Base-by-base conservation (phyloP, 2,329 filamentous ascomycete genomes). In the Pseudogymnoascus sp. region DNA sequence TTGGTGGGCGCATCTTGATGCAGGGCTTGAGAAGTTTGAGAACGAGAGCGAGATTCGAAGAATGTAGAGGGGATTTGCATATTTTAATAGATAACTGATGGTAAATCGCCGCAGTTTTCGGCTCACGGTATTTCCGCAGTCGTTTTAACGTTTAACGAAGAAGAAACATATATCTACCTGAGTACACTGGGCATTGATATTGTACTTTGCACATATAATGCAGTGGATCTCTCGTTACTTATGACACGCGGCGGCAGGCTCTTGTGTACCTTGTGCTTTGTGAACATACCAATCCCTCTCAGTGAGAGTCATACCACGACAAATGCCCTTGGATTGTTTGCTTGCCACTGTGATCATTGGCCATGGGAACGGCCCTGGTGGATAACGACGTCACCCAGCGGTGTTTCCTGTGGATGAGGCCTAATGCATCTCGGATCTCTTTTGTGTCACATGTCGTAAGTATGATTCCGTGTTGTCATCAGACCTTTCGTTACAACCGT, bases 1-100 rank as follows among this genome's bases (percentile, higher is more conserved):
- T 74, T 99, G 94, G 94, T 99, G 94, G 94, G 79, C 85, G 70
- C 85, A 89, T 74, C 82, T 97, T 60, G 86, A 94, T 67, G 77
- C 82, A 21, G 89, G 88, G 8, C 78, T 97, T 66, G 88, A 95
- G 62, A 87, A 89, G 75, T 96, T 92, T 76, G 81, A 84, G 74
- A 86, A 90, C 71, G 92, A 97, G 79, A 83, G 85, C 71, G 80
- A 88, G 71, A 96, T 97, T 69, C 86, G 90, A 67, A 85, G 92
- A 67, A 96, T 96, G 92, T 72, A 63, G 71, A 48, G 23, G 45
- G 26, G 45, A 9, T 30, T 52, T 52, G 23, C 26, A 33, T 35
- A 57, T 39, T 35, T 35, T 35, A 57, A 39, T 35, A 57, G 55
- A 15, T 35, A 57, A 21, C 55, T 35, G 55, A n/a, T 19, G 35